Evolutionary conservation across 1,139 yeast genomes (phyloP).

Genomic region (Magnusiomyces fungicola): DNA sequence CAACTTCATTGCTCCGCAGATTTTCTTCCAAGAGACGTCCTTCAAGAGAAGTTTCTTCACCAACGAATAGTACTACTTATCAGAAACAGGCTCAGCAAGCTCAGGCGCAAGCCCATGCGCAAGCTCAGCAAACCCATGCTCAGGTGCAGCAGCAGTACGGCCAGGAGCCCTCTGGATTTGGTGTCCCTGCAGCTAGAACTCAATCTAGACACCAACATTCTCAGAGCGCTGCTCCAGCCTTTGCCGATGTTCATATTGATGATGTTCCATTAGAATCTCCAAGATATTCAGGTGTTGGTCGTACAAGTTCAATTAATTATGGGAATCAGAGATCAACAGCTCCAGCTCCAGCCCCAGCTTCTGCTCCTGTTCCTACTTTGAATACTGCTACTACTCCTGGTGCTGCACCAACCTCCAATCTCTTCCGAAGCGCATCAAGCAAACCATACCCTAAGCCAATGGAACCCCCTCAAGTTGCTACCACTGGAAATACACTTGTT

Average conservation of each 20-base stretch:
- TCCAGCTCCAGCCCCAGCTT: not conserved
- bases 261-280: not conserved
- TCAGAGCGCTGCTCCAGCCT: slow-evolving; percentile 6
- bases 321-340: not conserved
- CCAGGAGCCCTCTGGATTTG: not conserved
- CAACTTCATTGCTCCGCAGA: slow-evolving; percentile 25
- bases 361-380: not conserved
- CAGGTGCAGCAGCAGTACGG: slow-evolving; percentile 11
- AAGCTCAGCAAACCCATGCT: not conserved
- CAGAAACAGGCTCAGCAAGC: slow-evolving; percentile 1
- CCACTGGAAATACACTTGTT: not conserved
- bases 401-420: too few relatives aligned
- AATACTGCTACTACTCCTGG: not conserved
- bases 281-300: not conserved
- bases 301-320: not conserved
- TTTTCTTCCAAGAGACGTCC: slow-evolving; percentile 26
- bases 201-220: slow-evolving; percentile 6
- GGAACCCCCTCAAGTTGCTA: not conserved
- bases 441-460: slow-evolving; percentile 3
- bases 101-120: slow-evolving; percentile 9
- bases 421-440: not conserved
- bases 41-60: slow-evolving; percentile 12
- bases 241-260: slow-evolving; percentile 1
- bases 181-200: too few relatives aligned
- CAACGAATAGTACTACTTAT: slow-evolving; percentile 2